Conservation (phyloP, 768 basidiomycete species). For the Termitomyces sp. region DNA sequence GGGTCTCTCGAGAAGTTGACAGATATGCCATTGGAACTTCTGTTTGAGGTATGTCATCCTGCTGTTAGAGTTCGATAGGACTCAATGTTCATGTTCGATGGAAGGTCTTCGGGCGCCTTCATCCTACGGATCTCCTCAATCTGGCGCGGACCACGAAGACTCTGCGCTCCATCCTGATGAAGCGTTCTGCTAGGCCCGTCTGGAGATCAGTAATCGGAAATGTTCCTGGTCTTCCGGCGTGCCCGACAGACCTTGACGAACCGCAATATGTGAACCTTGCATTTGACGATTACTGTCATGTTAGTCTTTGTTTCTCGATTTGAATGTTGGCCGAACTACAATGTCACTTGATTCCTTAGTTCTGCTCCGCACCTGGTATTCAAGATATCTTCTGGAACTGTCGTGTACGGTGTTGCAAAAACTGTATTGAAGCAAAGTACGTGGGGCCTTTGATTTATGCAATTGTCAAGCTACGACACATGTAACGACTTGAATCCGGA, state of each 20-base stretch:
- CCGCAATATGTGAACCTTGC: constrained; percentile 38
- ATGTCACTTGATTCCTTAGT: constrained; percentile 6
- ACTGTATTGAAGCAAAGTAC: constrained; percentile 15
- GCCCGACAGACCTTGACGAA: constrained; percentile 39
- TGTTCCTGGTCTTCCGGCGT: constrained; percentile 30
- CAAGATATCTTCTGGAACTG: constrained; percentile 18
- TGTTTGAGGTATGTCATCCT: constrained; percentile 22
- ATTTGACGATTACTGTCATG: constrained; percentile 40
- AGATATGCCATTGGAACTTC: constrained; percentile 20
- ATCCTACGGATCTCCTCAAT: constrained; percentile 38
- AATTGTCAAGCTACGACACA: neutral
- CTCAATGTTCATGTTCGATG: neutral
- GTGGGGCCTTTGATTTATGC: neutral
- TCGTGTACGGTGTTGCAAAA: constrained; percentile 19
- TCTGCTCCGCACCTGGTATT: constrained; percentile 16
- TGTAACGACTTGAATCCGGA: neutral
- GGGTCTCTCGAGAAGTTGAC: constrained; percentile 8
- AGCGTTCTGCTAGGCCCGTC: constrained; percentile 26
- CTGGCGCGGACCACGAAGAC: constrained; percentile 36
- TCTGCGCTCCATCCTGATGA: constrained; percentile 34
- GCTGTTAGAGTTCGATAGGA: neutral
- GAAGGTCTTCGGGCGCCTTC: constrained; percentile 39
- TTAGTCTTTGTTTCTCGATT: constrained; percentile 17
- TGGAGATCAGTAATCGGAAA: constrained; percentile 29
- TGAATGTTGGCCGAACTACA: neutral